Evolutionary conservation across 495 filamentous ascomycete genomes (phyloP).

Genomic region (Aspergillus homomorphus): DNA sequence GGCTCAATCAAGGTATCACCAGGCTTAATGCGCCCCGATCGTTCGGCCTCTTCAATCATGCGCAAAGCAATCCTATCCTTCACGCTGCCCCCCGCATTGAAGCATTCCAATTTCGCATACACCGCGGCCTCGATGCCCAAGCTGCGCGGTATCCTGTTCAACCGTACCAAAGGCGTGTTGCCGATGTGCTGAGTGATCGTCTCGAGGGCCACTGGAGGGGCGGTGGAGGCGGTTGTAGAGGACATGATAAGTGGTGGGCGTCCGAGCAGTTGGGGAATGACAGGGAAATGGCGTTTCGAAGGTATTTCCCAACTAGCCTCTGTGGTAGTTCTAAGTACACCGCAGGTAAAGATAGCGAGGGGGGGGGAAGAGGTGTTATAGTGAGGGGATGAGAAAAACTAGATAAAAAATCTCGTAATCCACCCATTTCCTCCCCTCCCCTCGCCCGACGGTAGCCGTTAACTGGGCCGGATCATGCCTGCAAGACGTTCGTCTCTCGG

Average conservation of each 20-base stretch:
- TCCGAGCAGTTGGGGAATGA: no score
- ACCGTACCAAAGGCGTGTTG: conserved; percentile 87
- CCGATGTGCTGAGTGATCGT: conserved; percentile 73
- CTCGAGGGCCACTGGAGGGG: conserved; percentile 57
- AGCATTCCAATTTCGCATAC: conserved; percentile 93
- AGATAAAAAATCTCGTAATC: conserved; percentile 18
- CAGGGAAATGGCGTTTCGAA: background rate
- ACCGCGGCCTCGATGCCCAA: conserved; percentile 85
- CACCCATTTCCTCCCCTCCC: conserved; percentile 2
- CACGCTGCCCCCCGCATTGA: conserved; percentile 96
- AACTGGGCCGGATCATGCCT: background rate
- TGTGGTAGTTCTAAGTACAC: background rate
- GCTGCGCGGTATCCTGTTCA: conserved; percentile 88
- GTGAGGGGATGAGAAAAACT: background rate
- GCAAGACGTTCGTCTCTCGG: background rate
- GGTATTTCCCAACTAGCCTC: background rate
- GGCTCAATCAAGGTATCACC: conserved; percentile 97
- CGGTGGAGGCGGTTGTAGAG: conserved; percentile 43
- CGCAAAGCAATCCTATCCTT: conserved; percentile 96
- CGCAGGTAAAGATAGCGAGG: background rate
- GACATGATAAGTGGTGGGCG: no score
- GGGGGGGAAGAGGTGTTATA: conserved; percentile 1
- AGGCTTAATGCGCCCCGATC: conserved; percentile 87
- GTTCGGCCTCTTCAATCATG: conserved; percentile 97
- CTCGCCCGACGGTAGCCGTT: conserved; percentile 15